Evolutionary conservation across 192 early-diverging fungal species (phyloP).

Genomic region (Ambispora gerdemannii): DNA sequence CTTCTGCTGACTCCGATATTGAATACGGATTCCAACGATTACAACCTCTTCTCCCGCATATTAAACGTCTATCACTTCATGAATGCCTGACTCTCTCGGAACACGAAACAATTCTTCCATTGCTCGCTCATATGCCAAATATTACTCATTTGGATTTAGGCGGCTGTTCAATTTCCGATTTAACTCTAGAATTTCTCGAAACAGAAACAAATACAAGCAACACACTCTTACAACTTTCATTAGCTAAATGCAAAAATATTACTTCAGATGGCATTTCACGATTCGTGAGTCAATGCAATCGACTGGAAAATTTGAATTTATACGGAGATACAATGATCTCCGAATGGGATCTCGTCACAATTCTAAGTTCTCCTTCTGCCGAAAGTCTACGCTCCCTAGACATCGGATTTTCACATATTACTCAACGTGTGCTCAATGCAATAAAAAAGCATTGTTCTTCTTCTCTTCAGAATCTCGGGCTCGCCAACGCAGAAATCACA

Average conservation of each 20-base stretch:
- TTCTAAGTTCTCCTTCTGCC: neutral
- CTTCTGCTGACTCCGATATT: neutral
- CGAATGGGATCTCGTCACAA: slow-evolving; percentile 6
- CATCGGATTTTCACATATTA: slow-evolving; percentile 15
- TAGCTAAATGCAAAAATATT: slow-evolving; percentile 15
- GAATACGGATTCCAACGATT: neutral
- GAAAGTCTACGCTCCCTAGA: slow-evolving; percentile 4
- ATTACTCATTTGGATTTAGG: slow-evolving; percentile 25
- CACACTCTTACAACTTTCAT: slow-evolving; percentile 6
- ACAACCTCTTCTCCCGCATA: neutral
- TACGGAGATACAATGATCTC: neutral
- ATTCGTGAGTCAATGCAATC: neutral
- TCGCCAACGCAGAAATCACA: slow-evolving; percentile 3
- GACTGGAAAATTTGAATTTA: slow-evolving; percentile 1
- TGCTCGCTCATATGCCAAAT: slow-evolving; percentile 23
- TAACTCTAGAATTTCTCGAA: neutral
- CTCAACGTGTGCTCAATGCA: neutral
- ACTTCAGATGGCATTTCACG: neutral
- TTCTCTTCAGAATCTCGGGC: neutral
- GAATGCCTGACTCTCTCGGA: slow-evolving; percentile 2
- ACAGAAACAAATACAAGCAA: neutral
- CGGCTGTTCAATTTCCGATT: slow-evolving; percentile 19
- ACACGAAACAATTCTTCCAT: neutral
- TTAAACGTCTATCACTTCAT: slow-evolving; percentile 21
- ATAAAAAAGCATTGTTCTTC: neutral